Evolutionary conservation across 2,329 filamentous ascomycete genomes (phyloP).

Genomic region (Botrytis squamosa): DNA sequence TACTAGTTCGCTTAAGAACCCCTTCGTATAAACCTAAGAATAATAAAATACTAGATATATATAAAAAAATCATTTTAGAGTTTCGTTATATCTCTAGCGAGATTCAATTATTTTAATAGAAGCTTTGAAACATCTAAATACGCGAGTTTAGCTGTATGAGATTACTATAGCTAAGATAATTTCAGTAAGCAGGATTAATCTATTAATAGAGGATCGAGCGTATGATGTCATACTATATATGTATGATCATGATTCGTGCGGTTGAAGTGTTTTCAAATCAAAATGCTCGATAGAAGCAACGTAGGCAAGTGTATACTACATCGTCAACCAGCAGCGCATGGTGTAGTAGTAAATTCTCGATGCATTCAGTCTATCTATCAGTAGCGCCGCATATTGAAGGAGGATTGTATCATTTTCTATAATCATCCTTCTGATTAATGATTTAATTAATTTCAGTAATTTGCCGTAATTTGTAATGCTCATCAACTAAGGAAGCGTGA

Average conservation of each 20-base stretch:
- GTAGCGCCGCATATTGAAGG: no score
- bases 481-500: not conserved
- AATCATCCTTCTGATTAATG: not conserved
- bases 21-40: not conserved
- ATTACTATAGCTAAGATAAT: not conserved
- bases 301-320: no score
- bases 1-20: not conserved
- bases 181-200: not conserved
- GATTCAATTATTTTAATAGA: not conserved
- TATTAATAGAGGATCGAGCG: not conserved
- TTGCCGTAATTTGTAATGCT: not conserved
- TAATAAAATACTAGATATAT: not conserved
- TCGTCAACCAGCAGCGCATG: no score
- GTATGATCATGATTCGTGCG: not conserved
- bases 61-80: fast-evolving
- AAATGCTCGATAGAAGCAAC: not conserved
- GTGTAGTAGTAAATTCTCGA: no score
- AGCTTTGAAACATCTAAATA: not conserved
- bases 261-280: not conserved
- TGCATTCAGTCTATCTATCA: no score
- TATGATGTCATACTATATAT: not conserved
- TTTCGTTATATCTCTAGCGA: not conserved
- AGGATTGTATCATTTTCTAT: no score
- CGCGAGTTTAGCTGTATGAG: not conserved
- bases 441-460: not conserved